These are phyloP conservation scores for Cyclotella choctawhatcheeana DNA, from an alignment of 108 stramenopile species.

Conservation along the genomic window DNA sequence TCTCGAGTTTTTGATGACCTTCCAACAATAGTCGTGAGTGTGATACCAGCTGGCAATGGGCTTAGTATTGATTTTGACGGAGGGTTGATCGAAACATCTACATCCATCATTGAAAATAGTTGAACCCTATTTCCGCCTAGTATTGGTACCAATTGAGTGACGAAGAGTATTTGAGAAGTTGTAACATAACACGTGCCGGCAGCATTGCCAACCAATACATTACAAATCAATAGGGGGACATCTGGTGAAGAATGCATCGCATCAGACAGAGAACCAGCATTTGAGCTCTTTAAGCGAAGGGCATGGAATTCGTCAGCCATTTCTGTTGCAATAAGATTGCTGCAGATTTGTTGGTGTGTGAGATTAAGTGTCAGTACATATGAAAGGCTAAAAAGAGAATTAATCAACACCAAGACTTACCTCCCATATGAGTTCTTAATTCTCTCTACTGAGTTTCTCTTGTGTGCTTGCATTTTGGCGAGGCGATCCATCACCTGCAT, in stretches of 20 bases:
- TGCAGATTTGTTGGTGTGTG: neutral
- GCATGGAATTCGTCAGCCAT: slow-evolving; percentile 69
- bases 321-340: slow-evolving; percentile 51
- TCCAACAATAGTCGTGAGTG: slow-evolving; percentile 47
- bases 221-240: slow-evolving; percentile 75
- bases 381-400: slow-evolving; percentile 1
- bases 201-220: slow-evolving; percentile 69
- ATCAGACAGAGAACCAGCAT: slow-evolving; percentile 50
- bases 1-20: slow-evolving; percentile 39
- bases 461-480: slow-evolving; percentile 85
- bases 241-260: slow-evolving; percentile 30
- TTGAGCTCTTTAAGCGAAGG: slow-evolving; percentile 40
- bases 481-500: slow-evolving; percentile 90
- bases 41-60: slow-evolving; percentile 73
- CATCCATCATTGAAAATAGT: slow-evolving; percentile 60
- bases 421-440: slow-evolving; percentile 62
- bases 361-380: neutral
- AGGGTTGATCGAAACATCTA: slow-evolving; percentile 71
- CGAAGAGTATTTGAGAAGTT: slow-evolving; percentile 67
- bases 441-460: slow-evolving; percentile 60
- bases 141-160: slow-evolving; percentile 71
- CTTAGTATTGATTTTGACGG: slow-evolving; percentile 64
- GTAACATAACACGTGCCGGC: slow-evolving; percentile 80
- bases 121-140: slow-evolving; percentile 61
- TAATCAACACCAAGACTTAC: slow-evolving; percentile 10